Conservation (phyloP, 176 grass and related monocot genomes). For the Oryza punctata region DNA sequence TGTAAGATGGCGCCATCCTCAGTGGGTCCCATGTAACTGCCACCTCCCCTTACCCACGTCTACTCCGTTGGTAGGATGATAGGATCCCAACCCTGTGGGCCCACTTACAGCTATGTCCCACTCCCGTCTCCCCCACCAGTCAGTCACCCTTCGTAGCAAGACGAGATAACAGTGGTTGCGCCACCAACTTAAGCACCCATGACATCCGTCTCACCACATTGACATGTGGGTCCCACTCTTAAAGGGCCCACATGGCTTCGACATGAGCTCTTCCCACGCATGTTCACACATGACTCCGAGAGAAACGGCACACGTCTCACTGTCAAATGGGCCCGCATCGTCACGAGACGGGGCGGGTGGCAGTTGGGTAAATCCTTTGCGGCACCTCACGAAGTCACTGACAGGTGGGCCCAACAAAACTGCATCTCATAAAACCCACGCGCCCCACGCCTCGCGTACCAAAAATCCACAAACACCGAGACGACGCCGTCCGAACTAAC, state of each 20-base stretch:
- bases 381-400: background rate
- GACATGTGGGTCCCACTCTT: background rate
- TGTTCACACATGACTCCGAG: background rate
- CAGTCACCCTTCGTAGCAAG: background rate
- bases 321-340: background rate
- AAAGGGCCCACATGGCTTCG: background rate
- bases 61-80: background rate
- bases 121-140: background rate
- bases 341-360: background rate
- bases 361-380: background rate
- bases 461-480: too few relatives aligned
- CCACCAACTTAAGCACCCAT: background rate
- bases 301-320: background rate
- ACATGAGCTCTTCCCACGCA: too few relatives aligned
- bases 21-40: background rate
- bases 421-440: slow-evolving; percentile 25
- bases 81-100: background rate
- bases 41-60: background rate
- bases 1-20: background rate
- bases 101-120: background rate
- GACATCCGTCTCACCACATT: background rate
- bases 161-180: background rate
- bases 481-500: background rate
- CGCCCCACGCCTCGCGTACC: background rate
- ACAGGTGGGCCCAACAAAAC: background rate